phyloP scores from a whole-genome alignment of 257 asterid genomes.

The Solanum medicagineum region DNA sequence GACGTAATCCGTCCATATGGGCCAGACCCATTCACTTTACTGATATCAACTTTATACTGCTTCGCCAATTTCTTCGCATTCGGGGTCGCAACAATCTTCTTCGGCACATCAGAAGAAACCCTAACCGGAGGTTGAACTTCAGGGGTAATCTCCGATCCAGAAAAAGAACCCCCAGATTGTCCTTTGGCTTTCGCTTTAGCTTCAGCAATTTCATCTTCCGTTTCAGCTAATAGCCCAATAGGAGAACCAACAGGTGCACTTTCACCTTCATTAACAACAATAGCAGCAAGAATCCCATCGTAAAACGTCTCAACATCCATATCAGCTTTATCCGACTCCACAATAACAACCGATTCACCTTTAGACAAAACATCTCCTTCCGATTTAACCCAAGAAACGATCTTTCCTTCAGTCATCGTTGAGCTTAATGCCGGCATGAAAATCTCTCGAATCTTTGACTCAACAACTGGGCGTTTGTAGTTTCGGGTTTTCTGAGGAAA shows the following conservation, averaged over 20 bases:
- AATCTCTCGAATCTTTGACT: constrained; percentile 76
- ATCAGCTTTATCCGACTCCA: constrained; percentile 78
- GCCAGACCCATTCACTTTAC: constrained; percentile 61
- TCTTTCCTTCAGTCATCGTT: constrained; percentile 91
- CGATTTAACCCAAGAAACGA: constrained; percentile 74
- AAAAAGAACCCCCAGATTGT: constrained; percentile 8
- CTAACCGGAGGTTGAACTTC: constrained; percentile 8
- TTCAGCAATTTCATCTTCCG: constrained; percentile 41
- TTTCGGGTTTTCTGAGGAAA: constrained; percentile 8
- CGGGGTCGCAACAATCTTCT: constrained; percentile 59
- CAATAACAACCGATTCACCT: constrained; percentile 79
- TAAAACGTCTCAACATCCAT: constrained; percentile 82
- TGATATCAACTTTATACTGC: constrained; percentile 63
- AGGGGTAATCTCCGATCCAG: constrained; percentile 4
- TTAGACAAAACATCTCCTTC: constrained; percentile 72
- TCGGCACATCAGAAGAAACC: constrained; percentile 21
- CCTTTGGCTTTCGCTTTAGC: constrained; percentile 52
- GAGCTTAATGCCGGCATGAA: constrained; percentile 96
- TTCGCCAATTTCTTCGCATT: constrained; percentile 84
- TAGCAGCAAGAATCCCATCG: constrained; percentile 63
- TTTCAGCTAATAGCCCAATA: constrained; percentile 63
- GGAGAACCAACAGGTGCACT: constrained; percentile 63
- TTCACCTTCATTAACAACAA: constrained; percentile 66
- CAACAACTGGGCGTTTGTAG: constrained; percentile 16
- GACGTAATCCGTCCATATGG: constrained; percentile 82